A percentile compares a stretch with the other conserved stretches of the same genome.
Evolutionary conservation across 768 basidiomycete genomes (phyloP).

Genomic region (Pleurotus tuoliensis): DNA sequence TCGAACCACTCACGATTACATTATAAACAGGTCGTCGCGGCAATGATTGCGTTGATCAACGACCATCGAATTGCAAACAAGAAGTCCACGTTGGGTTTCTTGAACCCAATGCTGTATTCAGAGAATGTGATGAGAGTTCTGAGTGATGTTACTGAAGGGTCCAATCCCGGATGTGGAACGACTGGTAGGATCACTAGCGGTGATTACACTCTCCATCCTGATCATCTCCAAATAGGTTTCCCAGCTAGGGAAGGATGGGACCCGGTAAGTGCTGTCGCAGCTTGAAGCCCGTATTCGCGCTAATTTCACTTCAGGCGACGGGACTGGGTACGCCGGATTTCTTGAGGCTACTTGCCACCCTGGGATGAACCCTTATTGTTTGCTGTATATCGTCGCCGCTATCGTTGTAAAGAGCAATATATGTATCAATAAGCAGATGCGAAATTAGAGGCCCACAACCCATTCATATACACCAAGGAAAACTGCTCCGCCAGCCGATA

Average conservation of each 20-base stretch:
- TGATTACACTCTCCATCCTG: not conserved
- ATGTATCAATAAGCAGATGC: not conserved
- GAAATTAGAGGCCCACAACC: slow-evolving; percentile 24
- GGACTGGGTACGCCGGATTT: slow-evolving; percentile 4
- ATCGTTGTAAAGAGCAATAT: not conserved
- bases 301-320: not conserved
- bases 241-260: slow-evolving; percentile 20
- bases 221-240: slow-evolving; percentile 15
- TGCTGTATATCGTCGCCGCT: too few relatives aligned
- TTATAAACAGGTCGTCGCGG: slow-evolving; percentile 33
- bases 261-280: slow-evolving; percentile 12
- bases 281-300: not conserved
- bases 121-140: slow-evolving; percentile 14
- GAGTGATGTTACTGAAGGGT: slow-evolving; percentile 35
- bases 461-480: slow-evolving; percentile 97
- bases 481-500: slow-evolving; percentile 93
- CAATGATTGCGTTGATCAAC: slow-evolving; percentile 44
- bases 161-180: slow-evolving; percentile 20
- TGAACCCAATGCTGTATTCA: slow-evolving; percentile 15
- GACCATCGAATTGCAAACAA: slow-evolving; percentile 36
- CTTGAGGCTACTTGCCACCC: not conserved
- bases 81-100: slow-evolving; percentile 32
- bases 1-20: not conserved
- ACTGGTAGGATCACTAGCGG: not conserved
- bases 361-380: not conserved